A percentile compares a stretch with the other conserved stretches of the same genome.
Evolutionary conservation across 371 early-diverging fungal genomes (phyloP).

Genomic region (Gilbertella persicaria): DNA sequence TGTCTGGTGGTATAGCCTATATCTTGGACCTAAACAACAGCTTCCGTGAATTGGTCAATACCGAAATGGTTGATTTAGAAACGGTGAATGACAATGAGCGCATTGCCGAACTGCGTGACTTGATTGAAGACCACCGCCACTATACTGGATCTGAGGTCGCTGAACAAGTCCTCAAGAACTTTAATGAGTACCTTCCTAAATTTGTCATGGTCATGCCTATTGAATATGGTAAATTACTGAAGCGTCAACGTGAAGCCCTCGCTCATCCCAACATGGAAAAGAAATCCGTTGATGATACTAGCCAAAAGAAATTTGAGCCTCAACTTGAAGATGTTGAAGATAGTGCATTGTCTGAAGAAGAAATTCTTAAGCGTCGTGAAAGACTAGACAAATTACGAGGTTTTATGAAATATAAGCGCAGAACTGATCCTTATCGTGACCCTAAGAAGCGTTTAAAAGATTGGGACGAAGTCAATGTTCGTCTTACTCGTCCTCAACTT

Average conservation of each 20-base stretch:
- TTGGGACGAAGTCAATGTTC: slow-evolving; percentile 92
- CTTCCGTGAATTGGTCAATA: slow-evolving; percentile 75
- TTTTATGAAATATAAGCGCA: slow-evolving; percentile 91
- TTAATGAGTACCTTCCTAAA: slow-evolving; percentile 69
- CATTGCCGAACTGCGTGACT: slow-evolving; percentile 69
- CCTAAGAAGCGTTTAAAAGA: slow-evolving; percentile 80
- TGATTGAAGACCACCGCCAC: slow-evolving; percentile 80
- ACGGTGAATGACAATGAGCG: slow-evolving; percentile 79
- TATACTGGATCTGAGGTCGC: slow-evolving; percentile 87
- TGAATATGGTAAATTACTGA: slow-evolving; percentile 84
- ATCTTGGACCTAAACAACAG: slow-evolving; percentile 65
- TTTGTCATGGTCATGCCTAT: slow-evolving; percentile 95
- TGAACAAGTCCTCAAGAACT: slow-evolving; percentile 71
- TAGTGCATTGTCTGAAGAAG: slow-evolving; percentile 72
- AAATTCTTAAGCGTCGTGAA: slow-evolving; percentile 64
- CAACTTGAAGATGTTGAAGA: slow-evolving; percentile 90
- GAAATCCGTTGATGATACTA: slow-evolving; percentile 30
- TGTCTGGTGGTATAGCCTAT: slow-evolving; percentile 94
- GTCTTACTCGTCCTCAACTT: slow-evolving; percentile 77
- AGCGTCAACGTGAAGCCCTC: slow-evolving; percentile 57
- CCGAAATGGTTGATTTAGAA: slow-evolving; percentile 89
- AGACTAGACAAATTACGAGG: slow-evolving; percentile 84
- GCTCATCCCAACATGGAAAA: slow-evolving; percentile 36
- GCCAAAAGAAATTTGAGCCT: slow-evolving; percentile 52
- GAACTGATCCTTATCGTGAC: slow-evolving; percentile 86